Base-by-base conservation (phyloP, 352 stramenopile genomes). In the Globisporangium splendens region DNA sequence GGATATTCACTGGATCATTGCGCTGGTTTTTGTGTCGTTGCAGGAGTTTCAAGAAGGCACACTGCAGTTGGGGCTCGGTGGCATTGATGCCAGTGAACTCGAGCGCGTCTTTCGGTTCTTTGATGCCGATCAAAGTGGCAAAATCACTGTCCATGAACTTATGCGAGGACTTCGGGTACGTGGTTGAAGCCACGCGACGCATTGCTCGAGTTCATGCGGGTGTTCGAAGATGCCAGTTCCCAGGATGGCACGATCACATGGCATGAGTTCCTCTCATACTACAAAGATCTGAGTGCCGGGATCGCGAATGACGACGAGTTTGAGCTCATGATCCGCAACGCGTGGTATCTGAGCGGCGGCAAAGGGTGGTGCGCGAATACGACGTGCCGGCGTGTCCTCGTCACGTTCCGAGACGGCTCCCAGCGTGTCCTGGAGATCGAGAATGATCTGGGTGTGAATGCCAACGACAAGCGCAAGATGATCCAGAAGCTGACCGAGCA, bases 211-310 rank as follows among this genome's bases (percentile, higher is more conserved):
- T 84, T 96, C 59, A 86, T 95, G 68, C 75, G 79, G 33, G 81
- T 89, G 24, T 87, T 88, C 39, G 81, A 91, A 58, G 70, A 82
- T 22, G 42, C 60, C 0, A 51, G 33, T 0, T 69, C 53, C 2
- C 60, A 62, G 0, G 79, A 91, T 48, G 79, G 79, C 33, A 63
- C 73, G 38, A 84, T 95, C 61, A 91, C 76, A 14, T 89, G 81
- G 75, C 76, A 78, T 59, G 83, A 96, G 56, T 97, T 97, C 57
- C 66, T 95, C n/a, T 55, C 74, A 2, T 97, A 97, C 74, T 97
- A 97, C 72, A 91, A 91, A 35, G 90, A 96, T 61, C 56, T 97
- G 24, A 90, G 83, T 53, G 85, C 79, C 0, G 80, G 74, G 14
- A 90, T 97, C 50, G 60, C 62, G 43, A 68, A 77, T 52, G 91